Evolutionary conservation across 768 basidiomycete species (phyloP), one percentile per base, ranked within the genome.

Genomic region (Austroboletus eburneus): DNA sequence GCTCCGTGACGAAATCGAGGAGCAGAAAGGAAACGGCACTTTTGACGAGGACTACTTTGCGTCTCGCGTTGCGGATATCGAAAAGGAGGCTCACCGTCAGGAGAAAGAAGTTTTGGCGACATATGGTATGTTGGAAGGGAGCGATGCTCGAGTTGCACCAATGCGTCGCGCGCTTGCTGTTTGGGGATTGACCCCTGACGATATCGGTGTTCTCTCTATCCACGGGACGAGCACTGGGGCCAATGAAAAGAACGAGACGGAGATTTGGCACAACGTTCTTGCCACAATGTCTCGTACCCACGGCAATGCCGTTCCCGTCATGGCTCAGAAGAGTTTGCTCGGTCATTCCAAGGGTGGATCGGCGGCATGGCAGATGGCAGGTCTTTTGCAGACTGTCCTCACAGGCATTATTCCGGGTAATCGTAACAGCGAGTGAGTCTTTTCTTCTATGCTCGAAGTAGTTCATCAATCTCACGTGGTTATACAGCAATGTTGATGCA

Each of bases 291-390:
- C 82, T 33, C 91, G 96, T 51, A 90, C 91, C 7, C 81, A 84
- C 32, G 95, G 96, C 44, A 98, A 98, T 66, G 93, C 94, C n/a
- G 85, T 95, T 39, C 96, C 96, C 5, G 83, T 96, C 60, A 87
- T 98, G 67, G 92, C 96, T 3, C 96, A 98, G 69, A 99, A 99
- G 79, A 91, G 87, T 66, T 76, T 99, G 41, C 86, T 95, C 24
- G 96, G 96, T 50, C 95, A 99, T 64, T 85, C 95, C 10, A 99
- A 99, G 76, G 96, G 96, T 67, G 96, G 95, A 50, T 91, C 96
- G n/a, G 95, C 95, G 45, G 89, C 93, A 2, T 97, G 93, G 95
- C 91, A 93, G 70, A 81, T 96, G 77, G 85, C 83, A 58, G 96
- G 96, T 56, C 75, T 98, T 45, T 69, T 92, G 45, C 93, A 99